Evolutionary conservation across 2,329 filamentous ascomycete species (phyloP), one percentile per base, ranked within the genome.

Genomic region (Exophiala mesophila): DNA sequence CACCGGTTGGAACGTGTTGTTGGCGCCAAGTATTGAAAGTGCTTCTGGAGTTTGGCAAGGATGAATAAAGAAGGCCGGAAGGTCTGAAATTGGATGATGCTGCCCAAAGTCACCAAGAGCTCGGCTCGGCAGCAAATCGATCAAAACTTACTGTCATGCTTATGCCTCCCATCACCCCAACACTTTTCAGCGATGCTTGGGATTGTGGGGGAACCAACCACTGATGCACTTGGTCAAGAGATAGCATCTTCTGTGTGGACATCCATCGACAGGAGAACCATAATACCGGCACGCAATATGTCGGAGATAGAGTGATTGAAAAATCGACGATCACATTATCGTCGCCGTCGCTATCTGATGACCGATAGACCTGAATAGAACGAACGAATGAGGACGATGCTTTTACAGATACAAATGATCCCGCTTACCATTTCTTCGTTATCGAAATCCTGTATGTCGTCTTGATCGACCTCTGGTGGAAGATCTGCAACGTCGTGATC

Each of bases 61-160:
- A 67, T 98, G 92, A 55, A 97, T 76, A 65, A 95, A 96, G 65
- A 90, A 96, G 36, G 80, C 78, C 29, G 88, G 87, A 45, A 82
- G 65, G 39, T 83, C 84, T 44, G 81, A 86, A 45, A 85, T 65
- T 39, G 92, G 90, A 72, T 97, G 88, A 64, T 94, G 82, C 80
- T 90, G 66, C 61, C 48, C 55, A 57, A 53, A 52, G 54, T 41
- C 54, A 41, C 21, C 50, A 29, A 34, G 29, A 39, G 16, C 17
- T 17, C 13, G 10, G 8, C 21, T 30, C 15, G 21, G 30, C n/a
- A 17, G 46, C 38, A 46, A 47, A 42, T 43, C n/a, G n/a, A n/a
- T n/a, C n/a, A n/a, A n/a, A 36, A 52, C 83, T 70, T 70, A 88
- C 85, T 58, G 83, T 83, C 60, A 80, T 77, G 55, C 84, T 88